Percentiles rank a stretch among this genome's conserved stretches.
These are phyloP conservation scores for Rugosomyces carneus DNA, from an alignment of 1,284 basidiomycete species.

Conservation along the genomic window DNA sequence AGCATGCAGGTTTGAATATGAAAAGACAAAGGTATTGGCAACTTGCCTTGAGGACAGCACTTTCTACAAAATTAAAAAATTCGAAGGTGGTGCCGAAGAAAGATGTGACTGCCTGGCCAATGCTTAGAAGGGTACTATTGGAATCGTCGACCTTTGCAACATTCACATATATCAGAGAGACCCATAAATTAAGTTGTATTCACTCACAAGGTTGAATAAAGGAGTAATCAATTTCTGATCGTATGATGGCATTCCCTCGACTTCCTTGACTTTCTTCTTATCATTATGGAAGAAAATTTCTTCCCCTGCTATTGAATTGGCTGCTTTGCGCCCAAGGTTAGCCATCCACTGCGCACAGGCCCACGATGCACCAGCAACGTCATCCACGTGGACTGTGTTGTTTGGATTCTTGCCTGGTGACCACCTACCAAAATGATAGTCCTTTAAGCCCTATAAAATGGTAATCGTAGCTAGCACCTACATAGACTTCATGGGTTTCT, in stretches of 20 bases:
- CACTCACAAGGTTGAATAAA: slow-evolving; percentile 72
- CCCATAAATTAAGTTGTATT: not conserved
- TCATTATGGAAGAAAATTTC: slow-evolving; percentile 67
- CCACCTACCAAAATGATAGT: slow-evolving; percentile 46
- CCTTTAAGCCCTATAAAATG: slow-evolving; percentile 5
- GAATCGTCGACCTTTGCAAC: slow-evolving; percentile 67
- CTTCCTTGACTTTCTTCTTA: slow-evolving; percentile 56
- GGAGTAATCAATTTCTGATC: slow-evolving; percentile 61
- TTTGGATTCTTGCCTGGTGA: slow-evolving; percentile 75
- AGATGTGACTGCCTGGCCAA: slow-evolving; percentile 67
- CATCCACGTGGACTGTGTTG: slow-evolving; percentile 75
- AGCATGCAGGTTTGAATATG: slow-evolving; percentile 3
- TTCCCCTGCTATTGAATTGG: slow-evolving; percentile 60
- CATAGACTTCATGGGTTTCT: slow-evolving; percentile 85
- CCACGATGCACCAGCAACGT: slow-evolving; percentile 73
- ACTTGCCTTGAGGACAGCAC: slow-evolving; percentile 60
- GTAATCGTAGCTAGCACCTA: slow-evolving; percentile 31
- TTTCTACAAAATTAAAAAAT: slow-evolving; percentile 74
- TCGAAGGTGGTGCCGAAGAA: slow-evolving; percentile 83
- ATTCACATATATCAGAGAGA: not conserved
- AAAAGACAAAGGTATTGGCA: not conserved
- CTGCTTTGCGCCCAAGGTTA: slow-evolving; percentile 53
- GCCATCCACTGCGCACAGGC: slow-evolving; percentile 73
- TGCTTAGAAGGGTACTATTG: slow-evolving; percentile 68
- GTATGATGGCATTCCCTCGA: slow-evolving; percentile 54